phyloP scores from a whole-genome alignment of 495 filamentous ascomycete genomes.

The Cairneyella variabilis region DNA sequence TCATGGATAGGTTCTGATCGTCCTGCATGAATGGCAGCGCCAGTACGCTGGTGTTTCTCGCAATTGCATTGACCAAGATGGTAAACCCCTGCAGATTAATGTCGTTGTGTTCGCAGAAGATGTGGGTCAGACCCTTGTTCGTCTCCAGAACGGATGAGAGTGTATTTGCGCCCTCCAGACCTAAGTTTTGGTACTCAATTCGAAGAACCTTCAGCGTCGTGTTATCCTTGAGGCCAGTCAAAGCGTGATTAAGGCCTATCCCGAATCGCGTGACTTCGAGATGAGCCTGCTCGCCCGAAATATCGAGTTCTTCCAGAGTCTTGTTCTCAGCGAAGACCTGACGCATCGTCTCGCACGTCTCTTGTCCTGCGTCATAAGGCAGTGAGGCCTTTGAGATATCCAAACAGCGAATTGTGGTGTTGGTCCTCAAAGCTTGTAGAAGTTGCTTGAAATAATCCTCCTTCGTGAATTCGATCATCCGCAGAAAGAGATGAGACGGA shows the following conservation, averaged over 20 bases:
- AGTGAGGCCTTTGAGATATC: slow-evolving; percentile 87
- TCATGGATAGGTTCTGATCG: slow-evolving; percentile 58
- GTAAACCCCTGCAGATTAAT: slow-evolving; percentile 77
- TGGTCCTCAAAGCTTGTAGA: slow-evolving; percentile 64
- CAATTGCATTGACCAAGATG: slow-evolving; percentile 67
- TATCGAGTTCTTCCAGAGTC: slow-evolving; percentile 72
- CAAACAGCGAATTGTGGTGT: slow-evolving; percentile 71
- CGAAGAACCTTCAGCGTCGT: slow-evolving; percentile 67
- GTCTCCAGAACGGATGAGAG: slow-evolving; percentile 71
- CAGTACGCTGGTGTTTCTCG: slow-evolving; percentile 61
- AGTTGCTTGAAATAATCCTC: slow-evolving; percentile 74
- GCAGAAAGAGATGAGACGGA: slow-evolving; percentile 71
- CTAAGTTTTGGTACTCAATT: slow-evolving; percentile 61
- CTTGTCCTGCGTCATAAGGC: slow-evolving; percentile 68
- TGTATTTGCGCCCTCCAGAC: slow-evolving; percentile 69
- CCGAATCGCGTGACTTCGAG: slow-evolving; percentile 84
- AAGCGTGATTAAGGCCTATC: slow-evolving; percentile 71
- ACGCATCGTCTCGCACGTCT: slow-evolving; percentile 71
- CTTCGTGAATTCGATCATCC: slow-evolving; percentile 78
- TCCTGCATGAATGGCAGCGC: slow-evolving; percentile 63
- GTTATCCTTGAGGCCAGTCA: slow-evolving; percentile 75
- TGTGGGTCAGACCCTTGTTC: slow-evolving; percentile 60
- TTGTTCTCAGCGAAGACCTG: slow-evolving; percentile 74
- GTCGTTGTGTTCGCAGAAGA: slow-evolving; percentile 76
- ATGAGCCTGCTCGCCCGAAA: slow-evolving; percentile 86